Evolutionary conservation across 2,329 filamentous ascomycete genomes (phyloP), one percentile per base, ranked within the genome.

Genomic region (Monilinia laxa): DNA sequence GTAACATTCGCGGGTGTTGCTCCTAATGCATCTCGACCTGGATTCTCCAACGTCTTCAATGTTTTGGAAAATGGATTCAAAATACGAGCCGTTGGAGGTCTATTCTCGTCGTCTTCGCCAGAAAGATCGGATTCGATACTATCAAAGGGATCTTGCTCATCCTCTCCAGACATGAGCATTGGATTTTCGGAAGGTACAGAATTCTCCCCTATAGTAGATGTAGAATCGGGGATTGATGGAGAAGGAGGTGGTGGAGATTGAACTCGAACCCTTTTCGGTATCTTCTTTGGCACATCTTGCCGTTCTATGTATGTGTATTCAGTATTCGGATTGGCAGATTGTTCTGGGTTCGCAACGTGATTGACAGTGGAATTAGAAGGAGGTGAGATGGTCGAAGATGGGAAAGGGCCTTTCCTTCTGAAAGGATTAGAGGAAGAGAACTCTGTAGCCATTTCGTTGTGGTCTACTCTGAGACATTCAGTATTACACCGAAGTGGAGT

Each of bases 241-340:
- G 75, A 76, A n/a, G 83, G 82, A 3, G 86, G 85, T 67, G 85
- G 86, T 62, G 87, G 87, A 53, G 86, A 88, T 74, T 88, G 82
- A 11, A 89, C 84, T 73, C 88, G 85, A 68, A 91, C 88, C 73
- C 85, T 89, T 78, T 90, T 90, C 76, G 70, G 68, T 38, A 69
- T 65, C 53, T 73, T 75, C 67, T 72, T 75, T 42, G 72, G 70
- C 45, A 51, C 64, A 65, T 65, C 64, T 54, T 59, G 53, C 16
- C n/a, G 31, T 51, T 53, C 55, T 23, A 57, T 52, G 57, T 70
- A 66, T 42, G 63, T 38, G 5, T 59, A 53, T 64, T 71, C 68
- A 54, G 67, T 53, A 42, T 67, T 60, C 45, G 59, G n/a, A 67
- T 62, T 47, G 25, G 64, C 55, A 65, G 55, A 53, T 65, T 20